These are phyloP conservation scores for Saccharomyces hybrid DNA, from an alignment of 1,139 yeast genomes.

Conservation along the genomic window DNA sequence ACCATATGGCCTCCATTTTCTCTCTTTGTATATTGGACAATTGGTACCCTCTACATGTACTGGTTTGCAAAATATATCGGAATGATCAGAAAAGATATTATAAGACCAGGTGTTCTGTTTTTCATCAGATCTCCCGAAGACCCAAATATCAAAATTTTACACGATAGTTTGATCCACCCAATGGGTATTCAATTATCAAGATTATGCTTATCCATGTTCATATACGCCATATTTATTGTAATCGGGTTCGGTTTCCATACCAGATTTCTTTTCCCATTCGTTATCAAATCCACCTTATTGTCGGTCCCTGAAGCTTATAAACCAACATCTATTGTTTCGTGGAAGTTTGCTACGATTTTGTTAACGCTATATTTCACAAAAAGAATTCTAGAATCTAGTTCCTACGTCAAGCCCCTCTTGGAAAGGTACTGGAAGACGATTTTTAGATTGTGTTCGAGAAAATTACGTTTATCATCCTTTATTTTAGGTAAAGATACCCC, in stretches of 20 bases:
- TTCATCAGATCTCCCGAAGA: constrained; percentile 94
- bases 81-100: constrained; percentile 62
- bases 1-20: constrained; percentile 21
- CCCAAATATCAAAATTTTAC: constrained; percentile 81
- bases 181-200: constrained; percentile 64
- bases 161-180: constrained; percentile 79
- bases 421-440: constrained; percentile 55
- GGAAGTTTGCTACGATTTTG: constrained; percentile 5
- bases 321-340: constrained; percentile 7
- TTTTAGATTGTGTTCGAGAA: constrained; percentile 49
- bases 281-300: constrained; percentile 23
- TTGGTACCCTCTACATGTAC: constrained; percentile 84
- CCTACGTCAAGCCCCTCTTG: constrained; percentile 33
- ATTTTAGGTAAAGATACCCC: constrained; percentile 60
- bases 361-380: constrained; percentile 15
- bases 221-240: constrained; percentile 62
- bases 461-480: constrained; percentile 69
- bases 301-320: constrained; percentile 16
- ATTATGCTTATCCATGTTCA: constrained; percentile 65
- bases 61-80: constrained; percentile 80
- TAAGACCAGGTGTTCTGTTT: constrained; percentile 83
- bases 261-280: constrained; percentile 36
- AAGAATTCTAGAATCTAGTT: constrained; percentile 21
- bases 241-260: constrained; percentile 57
- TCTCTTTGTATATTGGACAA: constrained; percentile 50